Evolutionary conservation across 139 green algal genomes (phyloP).

Genomic region (Desmodesmus armatus): DNA sequence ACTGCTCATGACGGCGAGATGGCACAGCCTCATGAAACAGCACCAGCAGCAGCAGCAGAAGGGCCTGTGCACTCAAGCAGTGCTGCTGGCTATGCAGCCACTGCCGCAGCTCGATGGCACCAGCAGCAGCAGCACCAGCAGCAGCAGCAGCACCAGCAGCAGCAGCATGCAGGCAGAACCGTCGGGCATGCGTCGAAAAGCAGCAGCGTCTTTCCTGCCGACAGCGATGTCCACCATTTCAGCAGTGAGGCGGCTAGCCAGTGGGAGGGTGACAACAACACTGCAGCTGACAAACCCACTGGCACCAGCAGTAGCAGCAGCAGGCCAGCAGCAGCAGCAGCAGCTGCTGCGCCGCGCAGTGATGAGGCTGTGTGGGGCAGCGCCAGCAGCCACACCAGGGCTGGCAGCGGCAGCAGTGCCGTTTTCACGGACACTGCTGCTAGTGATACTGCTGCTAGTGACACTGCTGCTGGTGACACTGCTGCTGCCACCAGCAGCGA

Average conservation of each 20-base stretch:
- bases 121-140: not conserved
- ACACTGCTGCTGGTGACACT: not conserved
- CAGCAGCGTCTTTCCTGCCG: not conserved
- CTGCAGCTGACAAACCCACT: no score
- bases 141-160: not conserved
- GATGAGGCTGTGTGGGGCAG: no score
- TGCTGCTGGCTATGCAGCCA: no score
- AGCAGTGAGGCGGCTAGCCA: constrained; percentile 25
- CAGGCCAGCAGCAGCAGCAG: not conserved
- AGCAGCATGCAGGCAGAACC: constrained; percentile 1
- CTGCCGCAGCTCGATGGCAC: not conserved
- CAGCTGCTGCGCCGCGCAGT: no score
- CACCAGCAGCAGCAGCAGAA: no score
- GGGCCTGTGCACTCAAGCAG: no score
- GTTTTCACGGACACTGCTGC: not conserved
- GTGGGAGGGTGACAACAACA: no score
- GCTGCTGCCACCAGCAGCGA: constrained; percentile 32
- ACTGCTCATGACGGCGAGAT: no score
- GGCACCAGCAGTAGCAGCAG: constrained; percentile 8
- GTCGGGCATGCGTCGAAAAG: not conserved
- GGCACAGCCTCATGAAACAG: no score
- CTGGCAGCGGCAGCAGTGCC: constrained; percentile 7
- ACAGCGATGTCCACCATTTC: not conserved
- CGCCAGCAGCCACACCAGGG: not conserved
- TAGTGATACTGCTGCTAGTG: not conserved